Evolutionary conservation across 345 rosid genomes (phyloP).

Genomic region (Hibiscus syriacus): DNA sequence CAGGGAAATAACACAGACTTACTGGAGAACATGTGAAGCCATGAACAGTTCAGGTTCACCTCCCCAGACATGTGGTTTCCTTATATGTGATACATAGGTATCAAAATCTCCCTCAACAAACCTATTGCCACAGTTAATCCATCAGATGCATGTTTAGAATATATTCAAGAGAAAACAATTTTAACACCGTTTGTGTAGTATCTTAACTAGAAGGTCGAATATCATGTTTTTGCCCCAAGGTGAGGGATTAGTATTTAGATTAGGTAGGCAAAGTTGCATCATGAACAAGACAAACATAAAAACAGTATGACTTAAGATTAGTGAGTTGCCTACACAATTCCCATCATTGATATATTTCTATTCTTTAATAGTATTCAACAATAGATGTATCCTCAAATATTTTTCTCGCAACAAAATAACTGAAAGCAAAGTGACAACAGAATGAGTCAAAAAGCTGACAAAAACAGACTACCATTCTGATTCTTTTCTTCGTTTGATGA

Average conservation of each 20-base stretch:
- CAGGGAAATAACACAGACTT: conserved; percentile 1
- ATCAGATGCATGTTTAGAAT: conserved; percentile 1
- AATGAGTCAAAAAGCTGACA: not conserved
- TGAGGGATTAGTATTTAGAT: not conserved
- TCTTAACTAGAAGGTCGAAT: not conserved
- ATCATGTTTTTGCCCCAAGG: not conserved
- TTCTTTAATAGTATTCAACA: not conserved
- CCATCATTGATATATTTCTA: not conserved
- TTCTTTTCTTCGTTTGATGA: conserved; percentile 80
- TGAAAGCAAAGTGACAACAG: not conserved
- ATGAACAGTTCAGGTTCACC: conserved; percentile 97
- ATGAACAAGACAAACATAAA: conserved; percentile 5
- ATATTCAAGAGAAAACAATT: not conserved
- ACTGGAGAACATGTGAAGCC: conserved; percentile 94
- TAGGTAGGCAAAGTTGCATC: not conserved
- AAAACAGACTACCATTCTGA: conserved; percentile 59
- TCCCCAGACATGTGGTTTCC: conserved; percentile 94
- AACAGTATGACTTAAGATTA: not conserved
- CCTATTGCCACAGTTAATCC: conserved; percentile 39
- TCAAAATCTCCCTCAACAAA: conserved; percentile 94
- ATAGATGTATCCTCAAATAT: not conserved
- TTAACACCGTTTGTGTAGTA: not conserved
- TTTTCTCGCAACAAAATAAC: not conserved
- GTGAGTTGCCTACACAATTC: not conserved
- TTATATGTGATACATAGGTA: conserved; percentile 58